Evolutionary conservation across 441 rosid genomes (phyloP).

Genomic region (Pelargonium australe): DNA sequence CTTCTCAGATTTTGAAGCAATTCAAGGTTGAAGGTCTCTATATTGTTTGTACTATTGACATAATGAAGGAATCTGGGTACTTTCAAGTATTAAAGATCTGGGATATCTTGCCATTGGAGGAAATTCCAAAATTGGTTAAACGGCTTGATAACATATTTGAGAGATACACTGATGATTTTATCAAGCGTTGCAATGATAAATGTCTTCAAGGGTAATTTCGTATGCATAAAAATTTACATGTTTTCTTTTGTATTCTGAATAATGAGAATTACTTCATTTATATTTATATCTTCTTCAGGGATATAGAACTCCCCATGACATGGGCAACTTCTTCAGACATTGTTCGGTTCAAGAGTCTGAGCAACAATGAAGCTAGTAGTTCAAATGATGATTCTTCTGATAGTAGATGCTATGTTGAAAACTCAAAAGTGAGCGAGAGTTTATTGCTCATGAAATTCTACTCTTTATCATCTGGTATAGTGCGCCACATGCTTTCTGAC

Average conservation of each 20-base stretch:
- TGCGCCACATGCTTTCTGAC: conserved; percentile 35
- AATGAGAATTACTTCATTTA: not conserved
- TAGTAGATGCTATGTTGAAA: conserved; percentile 26
- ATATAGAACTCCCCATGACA: conserved; percentile 38
- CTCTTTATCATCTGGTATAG: conserved; percentile 31
- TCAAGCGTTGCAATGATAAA: conserved; percentile 36
- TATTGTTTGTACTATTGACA: conserved; percentile 33
- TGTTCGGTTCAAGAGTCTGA: conserved; percentile 21
- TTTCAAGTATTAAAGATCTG: conserved; percentile 41
- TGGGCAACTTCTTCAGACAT: conserved; percentile 32
- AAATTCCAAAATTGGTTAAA: conserved; percentile 23
- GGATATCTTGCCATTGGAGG: conserved; percentile 36
- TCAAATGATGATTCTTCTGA: conserved; percentile 7
- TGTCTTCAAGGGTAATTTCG: conserved; percentile 39
- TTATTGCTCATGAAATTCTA: conserved; percentile 51
- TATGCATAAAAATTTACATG: not conserved
- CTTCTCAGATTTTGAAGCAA: conserved; percentile 28
- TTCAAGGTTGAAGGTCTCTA: conserved; percentile 29
- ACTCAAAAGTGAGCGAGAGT: conserved; percentile 38
- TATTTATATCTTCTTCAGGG: conserved; percentile 20
- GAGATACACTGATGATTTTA: conserved; percentile 30
- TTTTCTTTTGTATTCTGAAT: not conserved
- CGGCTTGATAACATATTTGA: conserved; percentile 32
- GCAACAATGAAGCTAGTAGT: conserved; percentile 9
- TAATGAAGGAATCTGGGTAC: conserved; percentile 25